Evolutionary conservation across 108 stramenopile genomes (phyloP).

Genomic region (Fragilariopsis cylindrus): DNA sequence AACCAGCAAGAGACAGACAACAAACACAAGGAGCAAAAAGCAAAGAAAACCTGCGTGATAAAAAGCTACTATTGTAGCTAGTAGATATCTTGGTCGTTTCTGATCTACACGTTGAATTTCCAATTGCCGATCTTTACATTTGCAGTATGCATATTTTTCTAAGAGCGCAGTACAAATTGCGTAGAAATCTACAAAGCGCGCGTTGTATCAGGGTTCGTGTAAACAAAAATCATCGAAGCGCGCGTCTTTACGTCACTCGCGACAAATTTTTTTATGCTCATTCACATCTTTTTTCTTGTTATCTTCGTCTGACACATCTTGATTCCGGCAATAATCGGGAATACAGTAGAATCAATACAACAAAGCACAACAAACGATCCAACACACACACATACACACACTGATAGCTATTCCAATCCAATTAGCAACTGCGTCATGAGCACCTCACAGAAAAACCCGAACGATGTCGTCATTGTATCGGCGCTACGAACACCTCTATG

Average conservation of each 20-base stretch:
- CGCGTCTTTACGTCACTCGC: too few relatives aligned
- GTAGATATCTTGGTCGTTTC: too few relatives aligned
- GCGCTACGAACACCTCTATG: slow-evolving; percentile 86
- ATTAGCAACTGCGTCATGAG: not conserved
- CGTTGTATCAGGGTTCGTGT: too few relatives aligned
- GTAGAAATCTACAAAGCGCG: too few relatives aligned
- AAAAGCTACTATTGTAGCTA: not conserved
- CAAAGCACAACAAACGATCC: not conserved
- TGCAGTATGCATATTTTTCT: too few relatives aligned
- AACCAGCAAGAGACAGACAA: not conserved
- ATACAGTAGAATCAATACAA: not conserved
- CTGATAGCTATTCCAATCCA: too few relatives aligned
- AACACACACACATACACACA: not conserved
- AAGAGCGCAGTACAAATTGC: too few relatives aligned
- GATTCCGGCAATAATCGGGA: too few relatives aligned
- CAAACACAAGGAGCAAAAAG: not conserved
- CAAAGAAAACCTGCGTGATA: not conserved
- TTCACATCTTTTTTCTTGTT: not conserved
- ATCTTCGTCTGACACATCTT: not conserved
- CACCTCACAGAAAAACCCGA: slow-evolving; percentile 21
- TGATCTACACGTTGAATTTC: too few relatives aligned
- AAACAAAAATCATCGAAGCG: too few relatives aligned
- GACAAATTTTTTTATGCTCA: too few relatives aligned
- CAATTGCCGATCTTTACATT: too few relatives aligned
- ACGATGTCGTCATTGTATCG: slow-evolving; percentile 81